Base-by-base conservation (phyloP, 805 yeast species). In the Wickerhamiella brachini region DNA sequence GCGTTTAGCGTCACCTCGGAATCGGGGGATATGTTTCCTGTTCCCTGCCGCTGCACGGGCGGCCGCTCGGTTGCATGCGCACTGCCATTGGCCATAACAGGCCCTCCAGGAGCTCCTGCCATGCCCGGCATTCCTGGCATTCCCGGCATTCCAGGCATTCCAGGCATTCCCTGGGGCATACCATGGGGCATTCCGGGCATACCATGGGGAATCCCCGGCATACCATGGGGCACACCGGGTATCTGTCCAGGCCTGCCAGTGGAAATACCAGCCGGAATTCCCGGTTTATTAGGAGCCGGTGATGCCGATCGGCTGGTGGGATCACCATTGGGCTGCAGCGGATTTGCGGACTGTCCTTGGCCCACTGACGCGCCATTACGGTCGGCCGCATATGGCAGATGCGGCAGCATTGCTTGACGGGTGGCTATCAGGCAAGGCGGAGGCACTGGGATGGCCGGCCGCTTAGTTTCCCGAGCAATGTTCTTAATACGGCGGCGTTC, bases 401-500 rank as follows among this genome's bases (percentile, higher is more conserved):
- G 85, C 1, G 97, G 97, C 48, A 83, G 72, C 62, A 80, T 68
- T 0, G 86, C 77, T 60, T 67, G 70, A 5, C 73, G 60, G 7
- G 73, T 66, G 9, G 65, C 63, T 6, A 67, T 57, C 29, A 70
- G 55, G 12, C 68, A 57, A 0, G 62, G 58, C 2, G 54, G 57
- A 21, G 57, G 62, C 23, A 70, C 66, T 10, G 68, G 65, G 6
- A 62, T 49, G 1, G 66, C 61, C 5, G 84, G 83, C 53, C 78
- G 75, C 65, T 85, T 85, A 13, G 94, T 90, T 2, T 89, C 96
- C 61, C 81, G 77, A 2, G 90, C 80, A 44, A 90, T 87, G 51
- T 78, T 78, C 63, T 88, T 86, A 53, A 90, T 79, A 62, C 97
- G 73, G 56, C 86, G 76, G 54, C 97, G 71, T 63, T 93, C 98